A percentile compares a stretch with the other conserved stretches of the same genome.
Evolutionary conservation across 2,329 filamentous ascomycete genomes (phyloP).

Genomic region (Nemania serpens): DNA sequence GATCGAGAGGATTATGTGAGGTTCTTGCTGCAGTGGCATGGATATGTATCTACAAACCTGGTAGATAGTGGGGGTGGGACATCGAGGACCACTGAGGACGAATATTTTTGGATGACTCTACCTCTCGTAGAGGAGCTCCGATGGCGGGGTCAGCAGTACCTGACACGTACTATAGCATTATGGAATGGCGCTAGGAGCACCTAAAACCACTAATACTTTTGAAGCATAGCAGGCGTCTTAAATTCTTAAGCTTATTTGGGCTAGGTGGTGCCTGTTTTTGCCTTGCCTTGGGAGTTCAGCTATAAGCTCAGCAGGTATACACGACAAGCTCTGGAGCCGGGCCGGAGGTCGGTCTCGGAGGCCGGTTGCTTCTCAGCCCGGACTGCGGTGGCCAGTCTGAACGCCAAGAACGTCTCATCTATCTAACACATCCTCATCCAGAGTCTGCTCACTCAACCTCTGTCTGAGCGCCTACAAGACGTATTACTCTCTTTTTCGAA

Average conservation of each 20-base stretch:
- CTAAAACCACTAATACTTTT: not conserved
- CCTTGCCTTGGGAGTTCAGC: no score
- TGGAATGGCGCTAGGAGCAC: not conserved
- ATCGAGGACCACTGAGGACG: not conserved
- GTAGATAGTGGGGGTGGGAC: constrained; percentile 27
- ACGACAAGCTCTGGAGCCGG: no score
- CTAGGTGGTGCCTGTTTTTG: no score
- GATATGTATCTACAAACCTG: not conserved
- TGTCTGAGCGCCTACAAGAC: constrained; percentile 23
- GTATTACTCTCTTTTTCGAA: not conserved
- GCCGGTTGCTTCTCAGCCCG: no score
- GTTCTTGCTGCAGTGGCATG: not conserved
- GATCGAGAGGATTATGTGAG: not conserved
- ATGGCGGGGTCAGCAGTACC: constrained; percentile 31
- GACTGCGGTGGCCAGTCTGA: not conserved
- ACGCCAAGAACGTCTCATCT: not conserved
- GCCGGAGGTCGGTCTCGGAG: no score
- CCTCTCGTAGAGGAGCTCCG: constrained; percentile 23
- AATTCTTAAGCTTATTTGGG: no score
- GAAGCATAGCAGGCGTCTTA: no score
- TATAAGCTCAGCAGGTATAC: no score
- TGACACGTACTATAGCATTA: not conserved
- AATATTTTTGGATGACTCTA: constrained; percentile 21
- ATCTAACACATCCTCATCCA: not conserved
- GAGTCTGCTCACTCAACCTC: constrained; percentile 29